These are phyloP conservation scores for Eucalyptus cloeziana DNA, from an alignment of 345 rosid species.

Conservation along the genomic window DNA sequence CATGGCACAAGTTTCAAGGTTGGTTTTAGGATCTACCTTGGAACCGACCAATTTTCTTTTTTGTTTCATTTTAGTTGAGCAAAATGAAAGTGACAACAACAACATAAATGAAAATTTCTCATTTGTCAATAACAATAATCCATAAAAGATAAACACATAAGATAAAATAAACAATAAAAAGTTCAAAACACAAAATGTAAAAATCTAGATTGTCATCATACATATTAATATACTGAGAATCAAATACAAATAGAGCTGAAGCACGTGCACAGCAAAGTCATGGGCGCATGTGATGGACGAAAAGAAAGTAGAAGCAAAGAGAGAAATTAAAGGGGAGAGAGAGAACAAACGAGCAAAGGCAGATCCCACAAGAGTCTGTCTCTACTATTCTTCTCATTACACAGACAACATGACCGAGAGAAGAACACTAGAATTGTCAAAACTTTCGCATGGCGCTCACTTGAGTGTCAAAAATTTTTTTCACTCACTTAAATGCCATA, in stretches of 20 bases:
- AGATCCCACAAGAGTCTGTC: not conserved
- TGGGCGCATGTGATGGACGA: not conserved
- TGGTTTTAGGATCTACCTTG: no score
- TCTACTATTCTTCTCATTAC: not conserved
- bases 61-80: no score
- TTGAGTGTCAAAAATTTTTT: no score
- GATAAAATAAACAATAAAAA: no score
- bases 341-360: not conserved
- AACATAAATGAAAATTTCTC: not conserved
- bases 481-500: no score
- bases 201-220: not conserved
- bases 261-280: not conserved
- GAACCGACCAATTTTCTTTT: no score
- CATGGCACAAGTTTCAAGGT: accelerated
- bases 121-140: no score
- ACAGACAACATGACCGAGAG: no score
- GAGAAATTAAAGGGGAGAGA: no score
- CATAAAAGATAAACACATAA: no score
- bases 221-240: not conserved
- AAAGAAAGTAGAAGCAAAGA: not conserved
- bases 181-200: not conserved
- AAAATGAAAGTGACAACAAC: no score
- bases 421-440: no score
- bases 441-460: accelerated
- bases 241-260: not conserved